These are phyloP conservation scores for Colletotrichum salicis DNA, from an alignment of 2,329 filamentous ascomycete genomes.

Conservation along the genomic window DNA sequence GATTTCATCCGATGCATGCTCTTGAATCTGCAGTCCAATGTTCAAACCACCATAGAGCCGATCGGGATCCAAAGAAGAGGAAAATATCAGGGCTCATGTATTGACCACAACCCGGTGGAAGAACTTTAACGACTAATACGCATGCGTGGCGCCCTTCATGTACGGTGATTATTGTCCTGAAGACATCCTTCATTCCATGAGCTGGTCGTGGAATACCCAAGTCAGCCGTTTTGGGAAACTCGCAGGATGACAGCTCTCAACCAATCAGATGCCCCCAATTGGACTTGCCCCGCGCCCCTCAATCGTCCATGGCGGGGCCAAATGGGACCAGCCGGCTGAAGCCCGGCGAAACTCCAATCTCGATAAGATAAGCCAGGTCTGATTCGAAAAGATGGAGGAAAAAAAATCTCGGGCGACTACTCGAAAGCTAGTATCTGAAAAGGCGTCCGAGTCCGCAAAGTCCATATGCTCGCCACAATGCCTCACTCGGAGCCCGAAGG, in stretches of 20 bases:
- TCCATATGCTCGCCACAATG: constrained; percentile 51
- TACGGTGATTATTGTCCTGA: background rate
- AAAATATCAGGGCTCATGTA: background rate
- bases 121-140: background rate
- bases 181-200: background rate
- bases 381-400: constrained; percentile 14
- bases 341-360: background rate
- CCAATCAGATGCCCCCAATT: background rate
- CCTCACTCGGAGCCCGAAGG: constrained; percentile 68
- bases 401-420: constrained; percentile 21
- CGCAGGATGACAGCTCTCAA: background rate
- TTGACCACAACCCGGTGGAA: background rate
- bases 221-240: background rate
- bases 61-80: background rate
- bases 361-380: constrained; percentile 32
- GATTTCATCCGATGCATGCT: background rate
- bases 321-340: background rate
- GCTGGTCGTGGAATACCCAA: no score
- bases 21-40: background rate
- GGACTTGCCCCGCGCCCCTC: background rate
- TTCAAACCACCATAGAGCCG: background rate
- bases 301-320: background rate
- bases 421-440: background rate
- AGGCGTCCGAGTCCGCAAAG: background rate
- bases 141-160: no score